Conservation (phyloP, 305 asterid genomes). For the Coffea humblotiana region DNA sequence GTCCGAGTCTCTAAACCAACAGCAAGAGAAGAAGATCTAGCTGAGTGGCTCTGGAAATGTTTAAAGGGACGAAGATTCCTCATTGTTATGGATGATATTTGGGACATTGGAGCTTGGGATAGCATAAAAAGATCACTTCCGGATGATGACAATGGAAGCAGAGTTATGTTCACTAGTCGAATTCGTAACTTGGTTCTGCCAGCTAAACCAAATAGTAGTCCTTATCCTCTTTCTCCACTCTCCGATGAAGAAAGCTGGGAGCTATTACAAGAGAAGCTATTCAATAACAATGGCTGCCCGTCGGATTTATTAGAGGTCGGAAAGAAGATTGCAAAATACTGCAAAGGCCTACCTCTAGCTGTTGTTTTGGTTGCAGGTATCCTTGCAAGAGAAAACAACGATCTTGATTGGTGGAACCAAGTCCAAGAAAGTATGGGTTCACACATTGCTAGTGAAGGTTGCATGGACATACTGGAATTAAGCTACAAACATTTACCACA, state of each 20-base stretch:
- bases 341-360: conserved; percentile 24
- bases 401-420: conserved; percentile 6
- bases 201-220: background rate
- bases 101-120: conserved; percentile 14
- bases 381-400: background rate
- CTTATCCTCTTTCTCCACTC: background rate
- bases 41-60: background rate
- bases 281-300: background rate
- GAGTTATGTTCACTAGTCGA: conserved; percentile 22
- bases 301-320: background rate
- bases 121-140: conserved; percentile 11
- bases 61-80: conserved; percentile 15
- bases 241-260: conserved; percentile 14
- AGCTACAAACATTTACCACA: conserved; percentile 20
- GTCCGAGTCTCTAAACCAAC: background rate
- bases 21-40: background rate
- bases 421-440: background rate
- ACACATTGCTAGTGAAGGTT: background rate
- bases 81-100: conserved; percentile 17
- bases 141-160: conserved; percentile 14
- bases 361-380: conserved; percentile 14
- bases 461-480: conserved; percentile 4
- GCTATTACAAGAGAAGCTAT: conserved; percentile 11
- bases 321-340: background rate
- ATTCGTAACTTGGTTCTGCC: conserved; percentile 5